Base-by-base conservation (phyloP, 2,329 filamentous ascomycete species). In the Penicillium verrucosum region DNA sequence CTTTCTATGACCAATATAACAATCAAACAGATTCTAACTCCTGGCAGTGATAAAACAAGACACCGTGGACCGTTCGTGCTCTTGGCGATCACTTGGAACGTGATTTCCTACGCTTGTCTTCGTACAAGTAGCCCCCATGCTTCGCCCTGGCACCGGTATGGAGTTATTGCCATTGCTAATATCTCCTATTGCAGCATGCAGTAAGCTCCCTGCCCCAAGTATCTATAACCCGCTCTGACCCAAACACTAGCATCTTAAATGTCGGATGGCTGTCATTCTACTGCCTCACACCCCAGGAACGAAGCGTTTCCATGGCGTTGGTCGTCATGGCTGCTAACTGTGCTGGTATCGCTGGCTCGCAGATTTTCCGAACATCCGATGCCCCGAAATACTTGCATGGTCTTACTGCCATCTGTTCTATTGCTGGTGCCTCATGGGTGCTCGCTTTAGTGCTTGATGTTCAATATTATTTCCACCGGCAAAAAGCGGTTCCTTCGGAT, bases 281-380 rank as follows among this genome's bases (percentile, higher is more conserved):
- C 2, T 77, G 83, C 65, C 75, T 76, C 0, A 81, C 83, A 50
- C 83, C 82, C 0, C 82, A 85, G 59, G 80, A 85, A 61, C 74
- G 83, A 47, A 82, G 83, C 0, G 73, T 86, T 0, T 81, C 82
- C 11, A 85, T 85, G 83, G 82, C 83, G 79, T 61, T 75, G 47
- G 68, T 85, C 50, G 84, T 86, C 57, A 85, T 85, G 83, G 80
- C 81, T 21, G 84, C 82, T 46, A 86, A 86, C 61, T 82, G 81
- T 27, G 82, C 83, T 0, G 83, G 82, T 23, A 85, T 86, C 50
- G 83, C 84, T 53, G 84, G 83, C 4, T 82, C 82, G 0, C 83
- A 86, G 65, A 81, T 86, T 58, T 86, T 85, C 76, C 80, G 67
- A 14, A 62, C 65, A 0, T 56, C 55, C 7, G 63, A 66, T 18